phyloP scores from a whole-genome alignment of 306 rosid species.

The Benincasa hispida region DNA sequence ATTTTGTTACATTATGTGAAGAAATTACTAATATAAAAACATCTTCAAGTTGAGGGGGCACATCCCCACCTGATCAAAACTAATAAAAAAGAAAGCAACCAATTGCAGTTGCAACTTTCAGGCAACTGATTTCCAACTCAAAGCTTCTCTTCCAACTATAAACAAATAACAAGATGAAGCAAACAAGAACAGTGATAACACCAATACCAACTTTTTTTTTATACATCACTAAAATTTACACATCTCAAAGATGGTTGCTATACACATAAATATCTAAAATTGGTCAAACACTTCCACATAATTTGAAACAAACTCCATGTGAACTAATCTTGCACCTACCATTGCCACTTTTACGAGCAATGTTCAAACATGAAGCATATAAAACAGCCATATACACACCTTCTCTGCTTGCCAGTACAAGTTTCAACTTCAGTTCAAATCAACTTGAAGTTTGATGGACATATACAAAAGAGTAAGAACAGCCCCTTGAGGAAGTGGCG shows the following conservation, averaged over 20 bases:
- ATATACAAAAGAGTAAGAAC: constrained; percentile 77
- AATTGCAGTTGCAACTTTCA: neutral
- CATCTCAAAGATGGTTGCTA: neutral
- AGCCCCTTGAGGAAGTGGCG: constrained; percentile 76
- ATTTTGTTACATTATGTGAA: too few species aligned
- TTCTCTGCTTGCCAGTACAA: neutral
- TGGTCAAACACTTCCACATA: neutral
- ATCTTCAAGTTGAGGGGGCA: too few species aligned
- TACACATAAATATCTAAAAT: neutral
- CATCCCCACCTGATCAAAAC: too few species aligned
- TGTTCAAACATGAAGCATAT: neutral
- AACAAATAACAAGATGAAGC: neutral
- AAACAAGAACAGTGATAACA: neutral
- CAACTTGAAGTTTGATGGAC: constrained; percentile 29
- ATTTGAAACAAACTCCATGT: neutral
- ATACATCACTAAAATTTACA: neutral
- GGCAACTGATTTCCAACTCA: neutral
- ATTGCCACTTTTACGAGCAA: neutral
- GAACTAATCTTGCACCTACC: neutral
- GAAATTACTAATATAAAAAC: too few species aligned
- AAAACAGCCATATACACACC: neutral
- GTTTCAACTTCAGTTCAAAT: neutral
- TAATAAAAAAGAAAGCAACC: too few species aligned
- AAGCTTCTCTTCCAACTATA: neutral
- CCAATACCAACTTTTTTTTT: neutral